phyloP scores from a whole-genome alignment of 164 flowering plant species.

The Tetracentron sinense region DNA sequence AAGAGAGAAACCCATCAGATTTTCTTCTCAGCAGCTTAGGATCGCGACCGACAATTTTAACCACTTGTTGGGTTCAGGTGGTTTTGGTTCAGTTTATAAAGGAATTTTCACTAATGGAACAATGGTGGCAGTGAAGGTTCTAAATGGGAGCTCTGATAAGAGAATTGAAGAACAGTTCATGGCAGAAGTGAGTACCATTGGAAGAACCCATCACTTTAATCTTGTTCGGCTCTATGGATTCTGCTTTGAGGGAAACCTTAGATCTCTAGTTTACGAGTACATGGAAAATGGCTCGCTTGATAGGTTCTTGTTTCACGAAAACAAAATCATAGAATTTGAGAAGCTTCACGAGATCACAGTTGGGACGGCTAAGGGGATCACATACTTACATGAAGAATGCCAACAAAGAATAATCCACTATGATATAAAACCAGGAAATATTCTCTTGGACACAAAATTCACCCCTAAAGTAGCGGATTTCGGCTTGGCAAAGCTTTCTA shows the following conservation, averaged over 20 bases:
- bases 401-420: constrained; percentile 27
- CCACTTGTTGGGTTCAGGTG: constrained; percentile 21
- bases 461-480: constrained; percentile 26
- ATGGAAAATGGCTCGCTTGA: constrained; percentile 29
- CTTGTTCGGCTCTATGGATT: constrained; percentile 26
- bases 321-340: constrained; percentile 8
- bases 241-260: constrained; percentile 14
- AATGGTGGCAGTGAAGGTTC: constrained; percentile 21
- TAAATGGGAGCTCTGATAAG: constrained; percentile 14
- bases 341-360: constrained; percentile 19
- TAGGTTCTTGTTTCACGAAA: constrained; percentile 14
- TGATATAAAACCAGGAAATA: constrained; percentile 27
- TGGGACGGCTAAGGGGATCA: constrained; percentile 21
- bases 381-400: constrained; percentile 25
- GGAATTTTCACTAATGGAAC: constrained; percentile 14
- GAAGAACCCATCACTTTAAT: constrained; percentile 29
- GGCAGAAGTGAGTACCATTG: constrained; percentile 31
- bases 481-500: constrained; percentile 26
- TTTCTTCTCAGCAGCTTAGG: constrained; percentile 16
- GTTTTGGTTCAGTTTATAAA: constrained; percentile 25
- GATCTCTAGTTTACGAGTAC: constrained; percentile 25
- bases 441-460: constrained; percentile 19
- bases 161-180: constrained; percentile 24
- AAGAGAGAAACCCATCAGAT: constrained; percentile 22
- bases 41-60: constrained; percentile 13